These are phyloP conservation scores for Hypoxylon perforatum DNA, from an alignment of 495 filamentous ascomycete species.

Conservation along the genomic window DNA sequence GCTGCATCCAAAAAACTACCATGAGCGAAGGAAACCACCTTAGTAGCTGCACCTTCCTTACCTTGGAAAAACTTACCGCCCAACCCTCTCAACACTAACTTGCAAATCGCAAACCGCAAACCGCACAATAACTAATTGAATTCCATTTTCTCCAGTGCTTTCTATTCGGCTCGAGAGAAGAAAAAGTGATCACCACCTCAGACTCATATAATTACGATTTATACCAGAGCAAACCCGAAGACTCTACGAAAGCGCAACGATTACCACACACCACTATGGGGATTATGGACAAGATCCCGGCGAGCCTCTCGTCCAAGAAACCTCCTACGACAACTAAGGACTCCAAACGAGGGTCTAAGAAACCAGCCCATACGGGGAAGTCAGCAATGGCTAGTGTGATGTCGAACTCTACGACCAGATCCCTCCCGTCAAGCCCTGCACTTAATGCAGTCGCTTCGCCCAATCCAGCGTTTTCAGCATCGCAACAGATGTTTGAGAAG, in stretches of 20 bases:
- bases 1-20: not conserved
- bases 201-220: constrained; percentile 57
- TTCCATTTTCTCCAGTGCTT: constrained; percentile 47
- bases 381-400: constrained; percentile 48
- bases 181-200: constrained; percentile 48
- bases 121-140: constrained; percentile 6
- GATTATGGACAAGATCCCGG: constrained; percentile 45
- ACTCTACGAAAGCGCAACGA: constrained; percentile 45
- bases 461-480: constrained; percentile 62
- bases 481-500: constrained; percentile 63
- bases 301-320: constrained; percentile 12
- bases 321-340: constrained; percentile 27
- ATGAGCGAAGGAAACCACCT: not conserved
- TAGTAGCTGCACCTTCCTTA: not conserved
- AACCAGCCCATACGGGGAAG: constrained; percentile 57
- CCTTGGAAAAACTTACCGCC: too few relatives aligned
- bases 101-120: not conserved
- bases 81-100: not conserved
- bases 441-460: constrained; percentile 62
- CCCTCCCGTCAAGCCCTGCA: constrained; percentile 72
- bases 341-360: constrained; percentile 43
- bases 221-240: constrained; percentile 50
- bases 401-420: constrained; percentile 56
- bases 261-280: constrained; percentile 59
- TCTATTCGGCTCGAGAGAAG: constrained; percentile 50